Evolutionary conservation across 345 rosid species (phyloP), one percentile per base, ranked within the genome.

Genomic region (Triadica sebifera): DNA sequence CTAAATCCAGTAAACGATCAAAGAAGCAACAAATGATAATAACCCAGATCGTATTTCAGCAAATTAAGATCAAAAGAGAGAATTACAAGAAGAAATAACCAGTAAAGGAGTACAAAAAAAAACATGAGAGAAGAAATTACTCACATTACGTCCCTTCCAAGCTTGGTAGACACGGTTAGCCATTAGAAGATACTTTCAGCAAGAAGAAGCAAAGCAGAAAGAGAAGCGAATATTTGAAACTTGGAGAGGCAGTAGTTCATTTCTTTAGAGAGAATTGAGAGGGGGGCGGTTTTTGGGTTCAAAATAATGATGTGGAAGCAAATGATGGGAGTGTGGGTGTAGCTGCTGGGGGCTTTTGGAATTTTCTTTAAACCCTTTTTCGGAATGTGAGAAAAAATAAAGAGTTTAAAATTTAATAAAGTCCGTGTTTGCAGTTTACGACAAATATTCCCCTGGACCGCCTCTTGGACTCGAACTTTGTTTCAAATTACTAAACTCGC

Each of bases 121-220:
- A n/a, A 34, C 3, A 47, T 66, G 47, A 69, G 47, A 47, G 58
- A 70, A 17, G 6, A 70, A 56, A 17, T 3, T 22, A 24, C 87
- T 67, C 62, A 85, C 90, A 82, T 87, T 87, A 47, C 75, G 79
- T 20, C 87, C 90, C 79, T 82, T 84, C 90, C 90, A 84, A 56
- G 51, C 84, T 81, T 87, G 87, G 59, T 80, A 85, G 8, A 79
- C 80, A 46, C 85, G 88, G 72, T 61, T 73, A 34, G 88, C 82
- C 86, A 85, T 87, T 58, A 71, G 52, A 25, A 68, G 79, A 38
- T 58, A 83, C 29, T 57, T 70, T 77, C 17, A 75, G 50, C 10
- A 57, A 43, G 62, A n/a, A 70, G 76, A 38, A 34, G 45, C 45
- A 68, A 65, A 63, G 74, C 10, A 39, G 71, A 45, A 62, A 75